Base-by-base conservation (phyloP, 352 stramenopile species). In the Elongisporangium prolatum region DNA sequence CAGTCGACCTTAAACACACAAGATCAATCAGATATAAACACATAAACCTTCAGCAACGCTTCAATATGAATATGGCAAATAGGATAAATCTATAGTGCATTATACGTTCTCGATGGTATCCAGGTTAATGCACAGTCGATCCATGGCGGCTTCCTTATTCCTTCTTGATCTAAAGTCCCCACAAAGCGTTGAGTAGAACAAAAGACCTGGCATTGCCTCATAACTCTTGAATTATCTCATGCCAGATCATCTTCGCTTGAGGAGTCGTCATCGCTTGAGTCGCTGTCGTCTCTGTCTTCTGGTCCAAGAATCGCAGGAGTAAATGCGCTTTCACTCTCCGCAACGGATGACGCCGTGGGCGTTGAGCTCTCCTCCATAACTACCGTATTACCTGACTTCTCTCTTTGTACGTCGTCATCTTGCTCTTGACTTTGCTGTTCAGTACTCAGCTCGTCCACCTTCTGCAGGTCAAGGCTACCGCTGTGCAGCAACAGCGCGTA, bases 401-500 rank as follows among this genome's bases (percentile, higher is more conserved):
- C 28, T 14, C 28, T 40, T 13, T 9, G 28, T 14, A 5, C 28
- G 28, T 13, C 28, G 14, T 40, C 28, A 13, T 13, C 14, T 9
- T 40, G 28, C 28, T 40, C 28, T 13, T 8, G 28, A 9, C 14
- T 40, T 5, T 40, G 28, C 28, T 40, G 28, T 13, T 40, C 28
- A 13, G 14, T 40, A 13, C 28, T 40, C 14, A 9, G 9, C 8
- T 40, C 28, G 28, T 40, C 28, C 28, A 40, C 28, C 14, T 40
- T 40, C 28, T 40, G 28, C 28, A 40, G 28, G 5, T 9, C 28
- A 13, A 13, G 5, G 8, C 28, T 9, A 14, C 9, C 28, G 28
- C 28, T 13, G 1, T 40, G 28, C 28, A 80, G 72, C n/a, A 77
- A 57, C 21, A 60, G 71, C 14, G 52, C 40, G 60, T 72, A 77